Evolutionary conservation across 805 yeast genomes (phyloP), one percentile per base, ranked within the genome.

Genomic region (Dipodascopsis tothii): DNA sequence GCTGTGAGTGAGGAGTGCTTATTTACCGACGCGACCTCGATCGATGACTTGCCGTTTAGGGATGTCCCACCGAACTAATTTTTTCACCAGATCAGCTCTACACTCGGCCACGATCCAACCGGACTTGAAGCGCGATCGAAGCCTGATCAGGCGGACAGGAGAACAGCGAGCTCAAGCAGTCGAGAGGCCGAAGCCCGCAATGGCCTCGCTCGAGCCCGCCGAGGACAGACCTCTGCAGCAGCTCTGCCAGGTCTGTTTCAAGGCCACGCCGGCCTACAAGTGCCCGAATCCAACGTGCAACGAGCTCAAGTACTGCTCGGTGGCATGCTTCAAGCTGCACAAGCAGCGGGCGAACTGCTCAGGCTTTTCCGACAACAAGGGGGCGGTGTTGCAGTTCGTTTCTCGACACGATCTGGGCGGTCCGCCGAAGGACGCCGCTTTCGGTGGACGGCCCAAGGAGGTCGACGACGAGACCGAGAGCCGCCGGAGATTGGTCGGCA

Each of bases 291-390:
- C 30, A 9, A 35, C 40, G 18, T 49, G 53, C 22, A 18, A 37
- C 5, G 41, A 35, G 11, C 30, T 25, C 30, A 41, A 39, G 21
- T 49, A 49, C 37, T 49, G 53, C 40, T 23, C 34, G 30, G 48
- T 46, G 16, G 41, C 43, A 16, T 49, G 53, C 43, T 49, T 46
- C 48, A 32, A 19, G 18, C 21, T 36, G 3, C 53, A 49, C 38
- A 45, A 46, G 28, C 20, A 27, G 5, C 44, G 46, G 5, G 23
- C 51, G 5, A 19, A 40, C 1, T 49, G 53, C 21, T 27, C 44
- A 4, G 53, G 53, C 21, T 44, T 49, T 49, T 27, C 35, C 18
- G 52, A 46, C 20, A 27, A 43, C 19, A 39, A 41, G n/a, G 51
- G 43, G 17, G 48, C 35, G 5, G 53, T 49, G 18, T 20, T 49